Evolutionary conservation across 768 basidiomycete species (phyloP).

Genomic region (Termitomyces sp.): DNA sequence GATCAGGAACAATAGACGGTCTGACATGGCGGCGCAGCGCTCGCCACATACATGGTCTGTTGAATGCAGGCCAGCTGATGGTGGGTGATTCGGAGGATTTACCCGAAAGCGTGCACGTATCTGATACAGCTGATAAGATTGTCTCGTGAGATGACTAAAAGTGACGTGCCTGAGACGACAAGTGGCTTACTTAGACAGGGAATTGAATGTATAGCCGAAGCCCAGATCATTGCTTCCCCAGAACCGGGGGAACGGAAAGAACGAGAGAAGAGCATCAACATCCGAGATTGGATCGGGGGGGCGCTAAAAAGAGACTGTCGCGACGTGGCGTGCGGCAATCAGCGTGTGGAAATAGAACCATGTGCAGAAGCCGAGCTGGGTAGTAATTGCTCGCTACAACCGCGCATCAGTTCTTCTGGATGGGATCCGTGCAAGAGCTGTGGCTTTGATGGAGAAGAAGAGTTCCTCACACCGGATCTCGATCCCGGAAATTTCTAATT

Average conservation of each 20-base stretch:
- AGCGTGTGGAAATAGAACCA: slow-evolving; percentile 16
- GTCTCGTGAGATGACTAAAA: slow-evolving; percentile 7
- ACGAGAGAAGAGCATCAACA: neutral
- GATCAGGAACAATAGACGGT: neutral
- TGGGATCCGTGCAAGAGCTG: slow-evolving; percentile 16
- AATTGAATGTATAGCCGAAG: slow-evolving; percentile 17
- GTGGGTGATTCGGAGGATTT: neutral
- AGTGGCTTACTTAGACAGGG: slow-evolving; percentile 3
- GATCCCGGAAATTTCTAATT: slow-evolving; percentile 31
- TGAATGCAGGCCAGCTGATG: neutral
- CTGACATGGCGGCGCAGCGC: neutral
- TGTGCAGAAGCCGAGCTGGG: neutral
- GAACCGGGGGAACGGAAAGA: slow-evolving; percentile 8
- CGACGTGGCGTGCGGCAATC: slow-evolving; percentile 22
- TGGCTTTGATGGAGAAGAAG: neutral
- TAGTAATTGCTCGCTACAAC: slow-evolving; percentile 1
- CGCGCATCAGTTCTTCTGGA: slow-evolving; percentile 5
- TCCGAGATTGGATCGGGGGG: slow-evolving; percentile 30
- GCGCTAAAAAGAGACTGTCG: slow-evolving; percentile 9
- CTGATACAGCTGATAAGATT: neutral
- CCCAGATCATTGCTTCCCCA: slow-evolving; percentile 26
- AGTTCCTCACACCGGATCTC: slow-evolving; percentile 3
- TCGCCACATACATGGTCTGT: neutral
- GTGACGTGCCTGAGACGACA: slow-evolving; percentile 16
- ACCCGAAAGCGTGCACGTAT: neutral